phyloP scores from a whole-genome alignment of 148 eudicot species.

The Agrostemma githago region DNA sequence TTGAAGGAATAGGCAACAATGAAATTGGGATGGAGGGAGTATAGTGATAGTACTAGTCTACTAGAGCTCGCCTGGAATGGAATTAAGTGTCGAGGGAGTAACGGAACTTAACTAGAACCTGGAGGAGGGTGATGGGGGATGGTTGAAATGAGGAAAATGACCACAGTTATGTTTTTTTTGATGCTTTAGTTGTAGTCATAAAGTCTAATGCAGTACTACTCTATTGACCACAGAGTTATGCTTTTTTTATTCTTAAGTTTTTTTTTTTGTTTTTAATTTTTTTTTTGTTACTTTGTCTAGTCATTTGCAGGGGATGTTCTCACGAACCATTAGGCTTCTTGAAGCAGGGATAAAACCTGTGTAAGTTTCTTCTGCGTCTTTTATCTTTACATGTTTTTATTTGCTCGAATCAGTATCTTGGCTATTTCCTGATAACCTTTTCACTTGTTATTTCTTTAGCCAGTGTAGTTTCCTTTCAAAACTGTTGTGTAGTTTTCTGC shows the following conservation, averaged over 20 bases:
- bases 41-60: too few relatives aligned
- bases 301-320: slow-evolving; percentile 98
- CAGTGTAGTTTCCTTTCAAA: neutral
- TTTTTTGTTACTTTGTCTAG: slow-evolving; percentile 31
- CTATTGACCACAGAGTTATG: neutral
- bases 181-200: too few relatives aligned
- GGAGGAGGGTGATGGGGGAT: too few relatives aligned
- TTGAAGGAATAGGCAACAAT: too few relatives aligned
- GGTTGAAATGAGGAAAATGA: too few relatives aligned
- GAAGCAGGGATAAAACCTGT: slow-evolving; percentile 97
- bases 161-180: too few relatives aligned
- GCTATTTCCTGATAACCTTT: neutral
- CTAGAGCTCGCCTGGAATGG: too few relatives aligned
- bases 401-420: neutral
- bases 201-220: too few relatives aligned
- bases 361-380: slow-evolving; percentile 29
- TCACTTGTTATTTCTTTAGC: neutral
- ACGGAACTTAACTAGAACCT: too few relatives aligned
- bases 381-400: neutral
- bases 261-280: neutral
- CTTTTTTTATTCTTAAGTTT: neutral
- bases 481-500: too few relatives aligned
- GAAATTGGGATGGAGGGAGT: too few relatives aligned
- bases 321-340: slow-evolving; percentile 86
- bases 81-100: too few relatives aligned